phyloP scores from a whole-genome alignment of 257 asterid genomes.

The Primulina huaijiensis region DNA sequence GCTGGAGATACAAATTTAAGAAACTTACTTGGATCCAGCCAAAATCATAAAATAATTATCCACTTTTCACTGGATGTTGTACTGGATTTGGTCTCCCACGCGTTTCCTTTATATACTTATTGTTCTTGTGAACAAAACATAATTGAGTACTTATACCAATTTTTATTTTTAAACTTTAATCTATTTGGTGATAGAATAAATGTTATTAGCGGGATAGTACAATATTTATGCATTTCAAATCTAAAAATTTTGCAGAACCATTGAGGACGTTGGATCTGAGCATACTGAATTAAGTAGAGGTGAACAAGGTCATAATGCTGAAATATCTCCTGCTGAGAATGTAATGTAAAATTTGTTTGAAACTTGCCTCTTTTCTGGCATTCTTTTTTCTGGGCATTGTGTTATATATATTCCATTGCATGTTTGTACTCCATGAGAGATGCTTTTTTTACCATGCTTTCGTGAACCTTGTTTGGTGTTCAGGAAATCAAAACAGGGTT shows the following conservation, averaged over 20 bases:
- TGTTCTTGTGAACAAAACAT: no score
- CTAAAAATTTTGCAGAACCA: slow-evolving; percentile 52
- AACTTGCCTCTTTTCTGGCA: slow-evolving; percentile 23
- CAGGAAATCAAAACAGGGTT: slow-evolving; percentile 52
- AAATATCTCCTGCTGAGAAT: slow-evolving; percentile 53
- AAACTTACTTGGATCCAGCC: not conserved
- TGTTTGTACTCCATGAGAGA: not conserved
- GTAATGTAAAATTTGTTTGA: slow-evolving; percentile 51
- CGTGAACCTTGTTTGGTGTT: slow-evolving; percentile 1
- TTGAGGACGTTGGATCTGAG: slow-evolving; percentile 67
- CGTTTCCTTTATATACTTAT: no score
- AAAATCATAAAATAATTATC: no score
- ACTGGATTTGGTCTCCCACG: no score
- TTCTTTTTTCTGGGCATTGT: slow-evolving; percentile 21
- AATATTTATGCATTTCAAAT: slow-evolving; percentile 23
- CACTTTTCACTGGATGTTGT: no score
- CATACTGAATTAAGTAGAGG: slow-evolving; percentile 45
- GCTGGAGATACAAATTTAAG: not conserved
- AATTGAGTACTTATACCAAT: not conserved
- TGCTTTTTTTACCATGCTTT: slow-evolving; percentile 5
- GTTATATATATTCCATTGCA: slow-evolving; percentile 17
- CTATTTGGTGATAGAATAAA: not conserved
- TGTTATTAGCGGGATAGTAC: slow-evolving; percentile 12
- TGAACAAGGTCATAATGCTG: slow-evolving; percentile 47
- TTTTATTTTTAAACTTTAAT: no score